Evolutionary conservation across 2,329 filamentous ascomycete species (phyloP).

Genomic region (Colletotrichum lupini): DNA sequence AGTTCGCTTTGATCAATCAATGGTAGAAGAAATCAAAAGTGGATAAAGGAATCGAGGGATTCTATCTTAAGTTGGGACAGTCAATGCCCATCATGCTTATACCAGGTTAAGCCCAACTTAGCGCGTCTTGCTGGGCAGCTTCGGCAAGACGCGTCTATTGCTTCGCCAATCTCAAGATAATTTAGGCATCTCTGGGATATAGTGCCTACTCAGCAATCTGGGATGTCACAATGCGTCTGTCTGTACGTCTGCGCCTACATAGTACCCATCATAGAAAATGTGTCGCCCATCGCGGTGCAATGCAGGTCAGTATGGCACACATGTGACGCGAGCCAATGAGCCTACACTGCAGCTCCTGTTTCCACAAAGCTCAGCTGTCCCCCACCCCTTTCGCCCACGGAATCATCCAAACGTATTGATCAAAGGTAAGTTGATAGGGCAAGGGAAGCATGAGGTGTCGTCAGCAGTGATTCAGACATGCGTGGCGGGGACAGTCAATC

Average conservation of each 20-base stretch:
- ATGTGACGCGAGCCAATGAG: conserved; percentile 17
- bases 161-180: neutral
- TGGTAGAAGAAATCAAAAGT: neutral
- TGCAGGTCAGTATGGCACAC: neutral
- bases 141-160: neutral
- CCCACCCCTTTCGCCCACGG: neutral
- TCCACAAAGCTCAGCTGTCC: conserved; percentile 4
- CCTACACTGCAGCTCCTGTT: neutral
- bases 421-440: conserved; percentile 8
- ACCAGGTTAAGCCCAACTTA: neutral
- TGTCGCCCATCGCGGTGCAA: neutral
- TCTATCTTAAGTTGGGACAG: neutral
- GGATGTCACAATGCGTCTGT: neutral
- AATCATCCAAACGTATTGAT: neutral
- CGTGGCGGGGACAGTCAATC: conserved; percentile 8
- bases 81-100: neutral
- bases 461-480: conserved; percentile 28
- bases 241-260: neutral
- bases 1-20: conserved; percentile 1
- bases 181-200: neutral
- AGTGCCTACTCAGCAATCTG: neutral
- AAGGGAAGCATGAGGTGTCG: conserved; percentile 18
- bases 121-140: neutral
- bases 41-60: neutral
- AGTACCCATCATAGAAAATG: too few relatives aligned